Percentiles rank a stretch among this genome's conserved stretches.
phyloP scores from a whole-genome alignment of 2,329 filamentous ascomycete species.

The Fusarium acutatum region DNA sequence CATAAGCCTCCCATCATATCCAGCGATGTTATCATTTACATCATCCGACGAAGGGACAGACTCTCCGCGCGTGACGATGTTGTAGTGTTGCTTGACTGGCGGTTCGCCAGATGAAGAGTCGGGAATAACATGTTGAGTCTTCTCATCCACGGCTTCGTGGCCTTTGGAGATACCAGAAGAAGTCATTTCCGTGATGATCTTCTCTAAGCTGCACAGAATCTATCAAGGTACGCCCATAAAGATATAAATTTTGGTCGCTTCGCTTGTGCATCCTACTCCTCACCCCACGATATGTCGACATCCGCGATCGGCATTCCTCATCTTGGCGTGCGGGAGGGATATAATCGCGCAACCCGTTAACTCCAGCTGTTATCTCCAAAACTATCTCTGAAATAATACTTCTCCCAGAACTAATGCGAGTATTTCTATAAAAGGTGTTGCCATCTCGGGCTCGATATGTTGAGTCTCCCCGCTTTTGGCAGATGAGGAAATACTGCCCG shows the following conservation, averaged over 20 bases:
- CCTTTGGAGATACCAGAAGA: not conserved
- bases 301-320: not conserved
- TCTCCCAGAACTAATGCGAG: not conserved
- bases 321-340: not conserved
- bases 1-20: not conserved
- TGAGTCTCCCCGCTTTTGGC: not conserved
- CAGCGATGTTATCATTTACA: accelerated
- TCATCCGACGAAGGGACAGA: accelerated
- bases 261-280: not conserved
- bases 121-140: not conserved
- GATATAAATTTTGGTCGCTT: not conserved
- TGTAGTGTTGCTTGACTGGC: not conserved
- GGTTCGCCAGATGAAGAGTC: not conserved
- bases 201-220: accelerated
- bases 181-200: not conserved
- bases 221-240: accelerated
- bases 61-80: not conserved
- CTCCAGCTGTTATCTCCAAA: not conserved
- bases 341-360: not conserved
- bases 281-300: not conserved
- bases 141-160: not conserved
- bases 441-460: not conserved
- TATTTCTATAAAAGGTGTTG: not conserved
- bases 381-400: not conserved
- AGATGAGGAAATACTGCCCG: not conserved